A percentile compares a stretch with the other conserved stretches of the same genome.
Conservation (phyloP, 495 filamentous ascomycete genomes). For the Aspergillus homomorphus region DNA sequence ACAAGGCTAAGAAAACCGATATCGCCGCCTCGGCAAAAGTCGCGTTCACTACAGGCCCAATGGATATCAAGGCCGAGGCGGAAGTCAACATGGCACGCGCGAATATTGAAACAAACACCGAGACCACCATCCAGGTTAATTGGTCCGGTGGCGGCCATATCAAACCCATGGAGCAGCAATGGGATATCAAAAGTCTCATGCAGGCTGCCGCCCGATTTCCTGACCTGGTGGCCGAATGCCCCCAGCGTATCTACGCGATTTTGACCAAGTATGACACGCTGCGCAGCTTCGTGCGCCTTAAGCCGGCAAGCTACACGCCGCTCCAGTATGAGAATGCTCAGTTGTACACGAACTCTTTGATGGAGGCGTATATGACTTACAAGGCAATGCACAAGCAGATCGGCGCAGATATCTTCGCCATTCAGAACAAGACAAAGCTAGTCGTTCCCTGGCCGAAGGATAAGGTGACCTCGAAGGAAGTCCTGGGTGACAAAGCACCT, state of each 20-base stretch:
- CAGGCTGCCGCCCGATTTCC: background rate
- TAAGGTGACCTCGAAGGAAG: too few relatives aligned
- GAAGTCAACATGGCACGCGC: too few relatives aligned
- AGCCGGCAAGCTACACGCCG: background rate
- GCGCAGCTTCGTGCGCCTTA: background rate
- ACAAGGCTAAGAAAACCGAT: too few relatives aligned
- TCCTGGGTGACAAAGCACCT: too few relatives aligned
- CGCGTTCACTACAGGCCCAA: too few relatives aligned
- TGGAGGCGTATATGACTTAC: constrained; percentile 2
- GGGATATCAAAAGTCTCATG: background rate
- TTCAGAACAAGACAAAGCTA: too few relatives aligned
- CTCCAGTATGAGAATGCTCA: background rate
- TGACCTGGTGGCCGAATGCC: background rate
- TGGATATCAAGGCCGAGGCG: too few relatives aligned
- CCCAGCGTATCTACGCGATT: background rate
- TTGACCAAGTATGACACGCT: background rate
- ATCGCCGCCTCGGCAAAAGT: too few relatives aligned
- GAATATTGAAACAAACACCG: background rate
- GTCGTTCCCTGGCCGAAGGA: too few relatives aligned
- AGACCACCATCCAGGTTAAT: background rate
- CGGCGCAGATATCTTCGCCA: too few relatives aligned
- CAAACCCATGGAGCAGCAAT: constrained; percentile 1
- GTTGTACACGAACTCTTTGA: background rate
- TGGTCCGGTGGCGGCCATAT: constrained; percentile 2
- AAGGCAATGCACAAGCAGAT: too few relatives aligned